Percentiles rank a stretch among this genome's conserved stretches.
phyloP scores from a whole-genome alignment of 106 monocot genomes.

The Phalaenopsis equestris region DNA sequence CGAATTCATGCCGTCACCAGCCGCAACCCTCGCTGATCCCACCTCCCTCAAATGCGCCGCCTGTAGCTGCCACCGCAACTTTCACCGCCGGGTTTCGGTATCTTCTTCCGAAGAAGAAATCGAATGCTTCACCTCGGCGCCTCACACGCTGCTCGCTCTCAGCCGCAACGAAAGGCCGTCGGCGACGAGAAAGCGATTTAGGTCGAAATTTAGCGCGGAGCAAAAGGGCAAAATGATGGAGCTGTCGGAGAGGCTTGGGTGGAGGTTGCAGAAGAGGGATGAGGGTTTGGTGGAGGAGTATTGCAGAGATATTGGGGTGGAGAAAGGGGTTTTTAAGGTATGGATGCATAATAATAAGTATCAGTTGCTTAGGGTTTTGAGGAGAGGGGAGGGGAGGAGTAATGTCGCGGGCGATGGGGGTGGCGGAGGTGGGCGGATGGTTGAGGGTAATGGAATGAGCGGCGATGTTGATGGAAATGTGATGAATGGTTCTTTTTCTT shows the following conservation, averaged over 20 bases:
- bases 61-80: constrained; percentile 51
- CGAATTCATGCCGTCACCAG: constrained; percentile 39
- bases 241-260: constrained; percentile 68
- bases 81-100: constrained; percentile 52
- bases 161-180: constrained; percentile 27
- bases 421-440: not conserved
- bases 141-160: constrained; percentile 68
- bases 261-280: constrained; percentile 68
- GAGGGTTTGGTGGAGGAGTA: constrained; percentile 44
- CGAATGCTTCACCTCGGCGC: constrained; percentile 16
- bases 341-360: constrained; percentile 97
- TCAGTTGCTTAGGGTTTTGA: constrained; percentile 19
- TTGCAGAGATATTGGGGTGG: constrained; percentile 60
- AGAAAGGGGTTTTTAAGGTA: constrained; percentile 64
- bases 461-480: not conserved
- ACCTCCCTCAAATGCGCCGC: constrained; percentile 46
- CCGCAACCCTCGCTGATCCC: constrained; percentile 24
- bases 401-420: not conserved
- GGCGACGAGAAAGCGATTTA: constrained; percentile 43
- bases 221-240: constrained; percentile 76
- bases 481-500: constrained; percentile 8
- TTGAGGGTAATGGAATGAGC: not conserved
- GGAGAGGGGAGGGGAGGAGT: no score
- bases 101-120: constrained; percentile 35
- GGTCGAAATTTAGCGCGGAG: constrained; percentile 63